Evolutionary conservation across 129 eudicot genomes (phyloP).

Genomic region (Flaveria ramosissima): DNA sequence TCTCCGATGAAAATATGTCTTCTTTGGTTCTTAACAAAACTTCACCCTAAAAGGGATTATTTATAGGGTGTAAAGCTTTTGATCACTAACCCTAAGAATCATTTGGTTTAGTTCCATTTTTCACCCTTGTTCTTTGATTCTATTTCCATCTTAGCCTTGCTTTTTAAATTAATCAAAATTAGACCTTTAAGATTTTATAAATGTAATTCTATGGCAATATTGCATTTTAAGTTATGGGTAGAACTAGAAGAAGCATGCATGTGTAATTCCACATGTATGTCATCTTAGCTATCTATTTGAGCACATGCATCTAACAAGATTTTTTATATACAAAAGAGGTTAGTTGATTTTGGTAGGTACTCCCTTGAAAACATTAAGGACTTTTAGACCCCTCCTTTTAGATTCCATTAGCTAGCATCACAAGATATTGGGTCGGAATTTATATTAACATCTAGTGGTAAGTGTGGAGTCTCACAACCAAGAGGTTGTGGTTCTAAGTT

Average conservation of each 20-base stretch:
- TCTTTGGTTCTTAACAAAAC: slow-evolving; percentile 33
- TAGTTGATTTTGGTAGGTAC: background rate
- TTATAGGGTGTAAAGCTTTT: slow-evolving; percentile 42
- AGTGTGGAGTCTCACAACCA: no score
- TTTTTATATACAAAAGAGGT: background rate
- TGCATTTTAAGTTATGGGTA: slow-evolving; percentile 29
- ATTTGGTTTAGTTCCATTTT: slow-evolving; percentile 32
- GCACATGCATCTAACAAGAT: slow-evolving; percentile 22
- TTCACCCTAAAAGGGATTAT: slow-evolving; percentile 65
- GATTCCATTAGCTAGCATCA: no score
- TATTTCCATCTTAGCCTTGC: slow-evolving; percentile 22
- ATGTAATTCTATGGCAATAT: slow-evolving; percentile 17
- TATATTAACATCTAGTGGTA: no score
- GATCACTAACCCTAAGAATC: slow-evolving; percentile 37
- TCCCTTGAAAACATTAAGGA: background rate
- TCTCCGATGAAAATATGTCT: slow-evolving; percentile 16
- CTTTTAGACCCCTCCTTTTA: background rate
- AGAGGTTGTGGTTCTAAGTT: no score
- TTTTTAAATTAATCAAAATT: slow-evolving; percentile 21
- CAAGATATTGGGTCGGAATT: no score
- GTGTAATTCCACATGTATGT: slow-evolving; percentile 37
- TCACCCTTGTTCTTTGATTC: slow-evolving; percentile 37
- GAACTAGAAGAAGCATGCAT: slow-evolving; percentile 36
- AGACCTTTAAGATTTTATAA: background rate
- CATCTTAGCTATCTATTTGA: slow-evolving; percentile 20